Conservation (phyloP, 2,329 filamentous ascomycete genomes). For the Aspergillus costaricaensis region DNA sequence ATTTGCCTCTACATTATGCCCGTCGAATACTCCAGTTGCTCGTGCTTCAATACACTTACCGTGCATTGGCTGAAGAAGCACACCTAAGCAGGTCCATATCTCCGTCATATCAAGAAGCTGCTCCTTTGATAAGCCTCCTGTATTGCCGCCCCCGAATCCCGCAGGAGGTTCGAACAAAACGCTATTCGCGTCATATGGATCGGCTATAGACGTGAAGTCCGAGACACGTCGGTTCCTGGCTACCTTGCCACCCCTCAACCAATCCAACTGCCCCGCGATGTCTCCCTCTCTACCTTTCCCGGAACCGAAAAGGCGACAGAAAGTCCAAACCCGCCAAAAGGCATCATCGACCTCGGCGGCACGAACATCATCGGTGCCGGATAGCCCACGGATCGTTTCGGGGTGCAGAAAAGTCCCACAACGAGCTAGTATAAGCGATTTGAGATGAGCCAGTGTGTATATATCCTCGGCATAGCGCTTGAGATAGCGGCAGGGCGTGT, state of each 20-base stretch:
- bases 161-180: slow-evolving; percentile 59
- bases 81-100: slow-evolving; percentile 63
- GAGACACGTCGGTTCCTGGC: slow-evolving; percentile 49
- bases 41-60: slow-evolving; percentile 58
- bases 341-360: slow-evolving; percentile 61
- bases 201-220: slow-evolving; percentile 48
- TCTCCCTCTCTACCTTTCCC: slow-evolving; percentile 61
- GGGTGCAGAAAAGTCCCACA: slow-evolving; percentile 59
- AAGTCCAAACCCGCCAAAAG: slow-evolving; percentile 67
- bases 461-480: slow-evolving; percentile 55
- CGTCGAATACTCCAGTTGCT: slow-evolving; percentile 59
- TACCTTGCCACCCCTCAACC: slow-evolving; percentile 60
- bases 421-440: slow-evolving; percentile 57
- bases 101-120: slow-evolving; percentile 67
- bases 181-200: slow-evolving; percentile 54
- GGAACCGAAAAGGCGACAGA: slow-evolving; percentile 64
- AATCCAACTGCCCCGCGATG: slow-evolving; percentile 62
- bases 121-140: slow-evolving; percentile 54
- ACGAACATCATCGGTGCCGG: slow-evolving; percentile 48
- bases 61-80: slow-evolving; percentile 58
- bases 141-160: slow-evolving; percentile 61
- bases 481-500: slow-evolving; percentile 56
- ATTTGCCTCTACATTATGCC: slow-evolving; percentile 50
- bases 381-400: slow-evolving; percentile 57
- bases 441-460: slow-evolving; percentile 57